Base-by-base conservation (phyloP, 768 basidiomycete genomes). In the Suillus discolor region DNA sequence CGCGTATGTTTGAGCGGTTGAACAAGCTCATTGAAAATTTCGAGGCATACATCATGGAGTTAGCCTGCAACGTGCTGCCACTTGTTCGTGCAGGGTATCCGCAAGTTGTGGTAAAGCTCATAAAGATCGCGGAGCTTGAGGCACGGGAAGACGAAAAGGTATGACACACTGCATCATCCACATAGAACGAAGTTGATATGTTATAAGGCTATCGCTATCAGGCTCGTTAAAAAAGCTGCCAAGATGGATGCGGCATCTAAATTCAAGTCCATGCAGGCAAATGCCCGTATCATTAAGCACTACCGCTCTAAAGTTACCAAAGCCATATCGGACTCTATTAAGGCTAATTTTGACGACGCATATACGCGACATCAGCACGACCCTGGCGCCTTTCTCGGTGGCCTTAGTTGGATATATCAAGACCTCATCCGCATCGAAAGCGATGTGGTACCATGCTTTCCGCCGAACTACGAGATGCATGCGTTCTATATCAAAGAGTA, bases 131-230 rank as follows among this genome's bases (percentile, higher is more conserved):
- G 13, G 97, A 99, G 74, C 82, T 94, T 28, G 97, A 99, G 75
- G 94, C 92, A 5, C 87, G 84, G 72, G 94, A 94, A 75, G 97
- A 99, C 73, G 93, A 99, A 80, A 98, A 97, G 85, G 96, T 92
- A 70, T 54, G 75, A 6, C n/a, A 31, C 41, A 42, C 13, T 9
- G 13, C 3, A 20, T 39, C 53, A 18, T 8, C n/a, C 3, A 9
- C 9, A 34, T 54, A 25, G 13, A 8, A 4, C 8, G n/a, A 6
- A 53, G 64, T 12, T 65, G 20, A 65, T 28, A 49, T n/a, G 42
- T 62, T 55, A 60, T 1, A 68, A 97, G 96, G 94, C 97, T 8
- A 89, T 97, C 39, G 96, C 93, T 44, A 93, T 99, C 74, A 87
- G 92, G 61, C 90, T 99, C 25, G 92, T 99, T 65, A 97, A 96